These are phyloP conservation scores for Niebla homalea DNA, from an alignment of 495 filamentous ascomycete genomes.

Conservation along the genomic window DNA sequence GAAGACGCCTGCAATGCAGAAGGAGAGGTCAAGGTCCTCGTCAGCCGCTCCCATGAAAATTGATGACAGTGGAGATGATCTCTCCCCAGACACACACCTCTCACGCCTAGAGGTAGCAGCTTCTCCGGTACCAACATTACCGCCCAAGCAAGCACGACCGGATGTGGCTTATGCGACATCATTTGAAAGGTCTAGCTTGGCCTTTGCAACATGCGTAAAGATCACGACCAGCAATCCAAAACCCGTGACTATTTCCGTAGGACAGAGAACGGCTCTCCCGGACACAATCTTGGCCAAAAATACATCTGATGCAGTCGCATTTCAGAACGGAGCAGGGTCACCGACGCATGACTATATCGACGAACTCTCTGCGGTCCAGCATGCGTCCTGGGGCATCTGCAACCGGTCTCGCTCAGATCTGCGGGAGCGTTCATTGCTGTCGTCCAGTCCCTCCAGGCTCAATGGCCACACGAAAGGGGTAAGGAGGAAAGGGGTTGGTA, in stretches of 20 bases:
- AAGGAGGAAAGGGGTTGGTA: not conserved
- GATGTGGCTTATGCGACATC: not conserved
- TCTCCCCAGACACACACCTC: not conserved
- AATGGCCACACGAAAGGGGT: not conserved
- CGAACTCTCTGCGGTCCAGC: not conserved
- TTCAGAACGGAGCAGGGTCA: too few species aligned
- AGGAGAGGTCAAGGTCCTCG: not conserved
- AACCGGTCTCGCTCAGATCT: not conserved
- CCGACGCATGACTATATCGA: too few species aligned
- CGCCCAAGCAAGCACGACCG: not conserved
- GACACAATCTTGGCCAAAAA: too few species aligned
- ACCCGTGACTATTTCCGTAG: too few species aligned
- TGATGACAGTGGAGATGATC: not conserved
- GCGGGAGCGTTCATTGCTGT: too few species aligned
- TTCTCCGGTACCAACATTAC: not conserved
- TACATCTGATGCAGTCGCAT: too few species aligned
- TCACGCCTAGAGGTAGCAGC: not conserved
- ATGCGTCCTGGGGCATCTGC: not conserved
- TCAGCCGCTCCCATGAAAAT: not conserved
- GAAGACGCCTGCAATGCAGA: constrained; percentile 25
- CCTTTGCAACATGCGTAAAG: not conserved
- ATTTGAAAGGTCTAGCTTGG: not conserved
- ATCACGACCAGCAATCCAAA: too few species aligned
- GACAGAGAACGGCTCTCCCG: too few species aligned
- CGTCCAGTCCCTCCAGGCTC: too few species aligned